Evolutionary conservation across 176 grass and related monocot species (phyloP).

Genomic region (Oryza rufipogon): DNA sequence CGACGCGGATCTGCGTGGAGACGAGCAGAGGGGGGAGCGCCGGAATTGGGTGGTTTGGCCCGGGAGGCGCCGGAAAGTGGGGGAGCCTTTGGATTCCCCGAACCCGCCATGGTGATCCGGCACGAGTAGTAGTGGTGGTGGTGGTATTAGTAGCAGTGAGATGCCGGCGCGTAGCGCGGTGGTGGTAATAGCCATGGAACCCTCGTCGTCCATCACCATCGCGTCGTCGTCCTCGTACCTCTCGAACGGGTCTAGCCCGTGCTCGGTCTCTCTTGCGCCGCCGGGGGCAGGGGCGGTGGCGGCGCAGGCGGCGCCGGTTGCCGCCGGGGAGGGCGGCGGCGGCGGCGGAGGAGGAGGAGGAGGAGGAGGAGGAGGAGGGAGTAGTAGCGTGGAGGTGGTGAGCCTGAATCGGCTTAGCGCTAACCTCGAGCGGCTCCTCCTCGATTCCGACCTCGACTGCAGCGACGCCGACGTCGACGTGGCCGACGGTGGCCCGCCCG

Average conservation of each 20-base stretch:
- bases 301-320: neutral
- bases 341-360: neutral
- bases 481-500: conserved; percentile 53
- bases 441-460: conserved; percentile 70
- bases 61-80: conserved; percentile 23
- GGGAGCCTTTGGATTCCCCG: neutral
- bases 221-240: conserved; percentile 66
- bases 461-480: conserved; percentile 87
- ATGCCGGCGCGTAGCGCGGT: neutral
- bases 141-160: too few relatives aligned
- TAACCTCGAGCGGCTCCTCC: conserved; percentile 79
- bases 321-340: conserved; percentile 18
- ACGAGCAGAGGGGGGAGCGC: neutral
- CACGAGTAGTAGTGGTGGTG: neutral
- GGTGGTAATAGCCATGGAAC: conserved; percentile 43
- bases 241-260: conserved; percentile 70
- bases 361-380: neutral
- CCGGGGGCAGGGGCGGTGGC: neutral
- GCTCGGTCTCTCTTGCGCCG: conserved; percentile 19
- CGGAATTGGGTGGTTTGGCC: conserved; percentile 27
- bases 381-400: conserved; percentile 54
- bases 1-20: conserved; percentile 49
- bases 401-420: conserved; percentile 78
- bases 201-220: conserved; percentile 71
- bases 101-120: conserved; percentile 45